Conservation (phyloP, 352 stramenopile genomes). For the Globisporangium iwayamae region DNA sequence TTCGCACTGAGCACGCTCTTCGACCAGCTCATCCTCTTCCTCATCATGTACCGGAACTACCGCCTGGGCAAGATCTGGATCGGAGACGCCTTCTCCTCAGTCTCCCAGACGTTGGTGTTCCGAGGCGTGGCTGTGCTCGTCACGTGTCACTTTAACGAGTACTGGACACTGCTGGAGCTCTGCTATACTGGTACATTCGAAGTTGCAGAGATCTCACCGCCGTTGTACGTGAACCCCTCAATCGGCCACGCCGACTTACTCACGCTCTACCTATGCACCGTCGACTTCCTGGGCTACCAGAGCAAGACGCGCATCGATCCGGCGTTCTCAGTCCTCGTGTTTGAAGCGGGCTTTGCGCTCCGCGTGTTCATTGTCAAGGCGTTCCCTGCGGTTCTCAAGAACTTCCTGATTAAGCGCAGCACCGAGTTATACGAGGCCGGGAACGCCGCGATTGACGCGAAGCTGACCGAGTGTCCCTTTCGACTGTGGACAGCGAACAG, state of each 20-base stretch:
- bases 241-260: constrained; percentile 34
- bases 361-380: constrained; percentile 8
- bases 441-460: not conserved
- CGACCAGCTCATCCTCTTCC: constrained; percentile 21
- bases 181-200: constrained; percentile 17
- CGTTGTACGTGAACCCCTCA: constrained; percentile 27
- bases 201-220: constrained; percentile 13
- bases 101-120: constrained; percentile 30
- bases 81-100: constrained; percentile 31
- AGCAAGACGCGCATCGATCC: constrained; percentile 29
- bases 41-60: constrained; percentile 30
- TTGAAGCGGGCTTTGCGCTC: constrained; percentile 23
- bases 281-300: constrained; percentile 22
- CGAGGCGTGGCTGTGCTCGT: constrained; percentile 30
- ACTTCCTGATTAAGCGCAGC: not conserved
- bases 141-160: constrained; percentile 33
- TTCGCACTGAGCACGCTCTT: constrained; percentile 28
- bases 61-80: constrained; percentile 32
- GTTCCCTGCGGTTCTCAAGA: not conserved
- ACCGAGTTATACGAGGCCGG: not conserved
- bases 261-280: constrained; percentile 28
- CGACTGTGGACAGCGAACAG: not conserved
- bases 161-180: constrained; percentile 33
- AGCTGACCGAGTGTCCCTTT: not conserved
- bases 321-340: constrained; percentile 21